phyloP scores from a whole-genome alignment of 2,329 filamentous ascomycete genomes.

The Xylariaceae sp. region DNA sequence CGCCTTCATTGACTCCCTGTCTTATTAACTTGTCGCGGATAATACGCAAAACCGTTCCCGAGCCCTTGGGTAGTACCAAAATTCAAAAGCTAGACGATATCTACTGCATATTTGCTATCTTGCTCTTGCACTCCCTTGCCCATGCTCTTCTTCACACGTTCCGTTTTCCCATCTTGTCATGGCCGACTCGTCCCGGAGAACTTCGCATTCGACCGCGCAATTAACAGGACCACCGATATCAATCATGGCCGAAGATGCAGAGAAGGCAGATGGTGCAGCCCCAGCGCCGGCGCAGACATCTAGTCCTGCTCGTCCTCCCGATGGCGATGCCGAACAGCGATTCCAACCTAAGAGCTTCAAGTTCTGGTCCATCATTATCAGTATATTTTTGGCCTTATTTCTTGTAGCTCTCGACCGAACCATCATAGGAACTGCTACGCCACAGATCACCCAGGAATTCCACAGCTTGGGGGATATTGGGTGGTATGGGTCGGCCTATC shows the following conservation, averaged over 20 bases:
- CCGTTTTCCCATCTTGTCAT: conserved; percentile 16
- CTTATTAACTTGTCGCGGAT: conserved; percentile 16
- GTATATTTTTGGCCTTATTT: conserved; percentile 62
- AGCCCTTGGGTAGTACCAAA: conserved; percentile 6
- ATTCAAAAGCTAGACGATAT: conserved; percentile 7
- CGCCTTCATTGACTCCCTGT: conserved; percentile 19
- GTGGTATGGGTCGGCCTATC: conserved; percentile 69
- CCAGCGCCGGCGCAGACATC: conserved; percentile 2
- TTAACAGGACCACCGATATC: conserved; percentile 1
- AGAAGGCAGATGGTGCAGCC: conserved; percentile 20
- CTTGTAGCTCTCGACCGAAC: conserved; percentile 64
- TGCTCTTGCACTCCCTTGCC: conserved; percentile 13
- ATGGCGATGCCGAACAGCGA: conserved; percentile 45
- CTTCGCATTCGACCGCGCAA: conserved; percentile 23
- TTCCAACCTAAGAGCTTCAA: conserved; percentile 60
- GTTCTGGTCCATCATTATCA: conserved; percentile 63
- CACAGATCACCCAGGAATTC: conserved; percentile 63
- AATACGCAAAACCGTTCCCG: conserved; percentile 17
- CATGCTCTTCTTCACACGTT: neutral
- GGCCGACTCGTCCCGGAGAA: conserved; percentile 25
- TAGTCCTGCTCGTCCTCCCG: neutral
- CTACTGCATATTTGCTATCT: conserved; percentile 13
- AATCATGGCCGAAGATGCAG: conserved; percentile 26
- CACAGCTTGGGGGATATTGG: conserved; percentile 65
- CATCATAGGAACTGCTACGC: conserved; percentile 63